Evolutionary conservation across 768 basidiomycete species (phyloP).

Genomic region (Calocera viscosa): DNA sequence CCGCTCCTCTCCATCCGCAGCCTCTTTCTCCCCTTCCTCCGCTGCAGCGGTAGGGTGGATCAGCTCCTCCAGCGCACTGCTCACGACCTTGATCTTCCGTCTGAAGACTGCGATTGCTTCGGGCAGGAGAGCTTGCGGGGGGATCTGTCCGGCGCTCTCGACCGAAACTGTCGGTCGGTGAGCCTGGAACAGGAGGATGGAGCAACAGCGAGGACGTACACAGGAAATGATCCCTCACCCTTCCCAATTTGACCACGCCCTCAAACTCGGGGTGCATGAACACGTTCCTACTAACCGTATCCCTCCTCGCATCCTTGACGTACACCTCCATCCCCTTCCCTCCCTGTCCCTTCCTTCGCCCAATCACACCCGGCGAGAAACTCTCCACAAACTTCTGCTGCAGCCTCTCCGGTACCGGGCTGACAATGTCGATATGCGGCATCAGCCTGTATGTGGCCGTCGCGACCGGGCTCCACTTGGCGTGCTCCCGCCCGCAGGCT

Average conservation of each 20-base stretch:
- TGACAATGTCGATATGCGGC: constrained; percentile 61
- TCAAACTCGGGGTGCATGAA: constrained; percentile 84
- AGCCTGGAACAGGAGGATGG: not conserved
- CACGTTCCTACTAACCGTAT: constrained; percentile 85
- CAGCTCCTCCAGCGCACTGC: constrained; percentile 8
- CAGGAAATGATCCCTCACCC: constrained; percentile 84
- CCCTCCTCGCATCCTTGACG: constrained; percentile 50
- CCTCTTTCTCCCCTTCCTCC: not conserved
- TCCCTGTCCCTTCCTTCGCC: constrained; percentile 34
- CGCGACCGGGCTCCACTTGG: constrained; percentile 92
- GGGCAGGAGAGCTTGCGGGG: no score
- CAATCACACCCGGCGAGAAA: constrained; percentile 75
- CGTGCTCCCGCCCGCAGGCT: constrained; percentile 85
- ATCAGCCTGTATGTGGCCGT: constrained; percentile 92
- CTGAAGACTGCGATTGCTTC: constrained; percentile 76
- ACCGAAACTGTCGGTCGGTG: no score
- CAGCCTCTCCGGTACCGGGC: constrained; percentile 64
- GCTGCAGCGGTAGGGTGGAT: not conserved
- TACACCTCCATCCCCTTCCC: constrained; percentile 50
- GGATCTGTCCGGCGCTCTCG: no score
- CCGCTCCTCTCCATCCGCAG: not conserved
- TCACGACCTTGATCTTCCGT: constrained; percentile 43
- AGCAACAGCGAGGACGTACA: constrained; percentile 45
- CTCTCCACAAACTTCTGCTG: constrained; percentile 74
- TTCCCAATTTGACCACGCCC: constrained; percentile 64